Percentiles rank a stretch among this genome's conserved stretches.
These are phyloP conservation scores for Pelargonium cotyledonis DNA, from an alignment of 441 rosid species.

Conservation along the genomic window DNA sequence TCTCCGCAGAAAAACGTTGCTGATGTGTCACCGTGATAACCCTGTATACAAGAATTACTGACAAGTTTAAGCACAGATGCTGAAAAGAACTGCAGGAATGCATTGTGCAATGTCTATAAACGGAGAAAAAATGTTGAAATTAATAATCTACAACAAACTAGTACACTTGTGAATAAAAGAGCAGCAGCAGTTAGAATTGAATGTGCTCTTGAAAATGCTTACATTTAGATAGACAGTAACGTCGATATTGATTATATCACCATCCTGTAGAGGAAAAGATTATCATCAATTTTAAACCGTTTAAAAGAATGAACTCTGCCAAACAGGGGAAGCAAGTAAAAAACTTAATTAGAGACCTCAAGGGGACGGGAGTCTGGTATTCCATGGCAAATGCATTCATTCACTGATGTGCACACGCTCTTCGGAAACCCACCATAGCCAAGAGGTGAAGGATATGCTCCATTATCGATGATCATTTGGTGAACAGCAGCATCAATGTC, in stretches of 20 bases:
- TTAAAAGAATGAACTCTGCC: conserved; percentile 7
- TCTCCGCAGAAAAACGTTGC: conserved; percentile 87
- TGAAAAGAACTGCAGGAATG: neutral
- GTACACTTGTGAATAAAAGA: neutral
- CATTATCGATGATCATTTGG: conserved; percentile 80
- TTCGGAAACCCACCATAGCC: conserved; percentile 95
- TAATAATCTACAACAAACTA: neutral
- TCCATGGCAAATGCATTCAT: conserved; percentile 95
- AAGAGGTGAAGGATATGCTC: conserved; percentile 98
- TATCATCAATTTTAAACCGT: conserved; percentile 1
- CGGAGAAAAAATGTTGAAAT: neutral
- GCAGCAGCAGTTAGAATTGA: neutral
- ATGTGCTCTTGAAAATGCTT: conserved; percentile 19
- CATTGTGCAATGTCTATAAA: neutral
- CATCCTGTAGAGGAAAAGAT: conserved; percentile 54
- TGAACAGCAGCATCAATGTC: conserved; percentile 88
- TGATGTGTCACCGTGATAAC: conserved; percentile 91
- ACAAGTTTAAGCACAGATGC: neutral
- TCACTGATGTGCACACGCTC: conserved; percentile 95
- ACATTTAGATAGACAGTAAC: conserved; percentile 82
- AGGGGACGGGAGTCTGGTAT: conserved; percentile 85
- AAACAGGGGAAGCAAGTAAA: conserved; percentile 1
- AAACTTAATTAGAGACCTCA: conserved; percentile 43
- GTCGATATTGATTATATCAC: conserved; percentile 86
- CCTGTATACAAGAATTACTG: conserved; percentile 35